Evolutionary conservation across 306 rosid species (phyloP).

Genomic region (Vigna angularis): DNA sequence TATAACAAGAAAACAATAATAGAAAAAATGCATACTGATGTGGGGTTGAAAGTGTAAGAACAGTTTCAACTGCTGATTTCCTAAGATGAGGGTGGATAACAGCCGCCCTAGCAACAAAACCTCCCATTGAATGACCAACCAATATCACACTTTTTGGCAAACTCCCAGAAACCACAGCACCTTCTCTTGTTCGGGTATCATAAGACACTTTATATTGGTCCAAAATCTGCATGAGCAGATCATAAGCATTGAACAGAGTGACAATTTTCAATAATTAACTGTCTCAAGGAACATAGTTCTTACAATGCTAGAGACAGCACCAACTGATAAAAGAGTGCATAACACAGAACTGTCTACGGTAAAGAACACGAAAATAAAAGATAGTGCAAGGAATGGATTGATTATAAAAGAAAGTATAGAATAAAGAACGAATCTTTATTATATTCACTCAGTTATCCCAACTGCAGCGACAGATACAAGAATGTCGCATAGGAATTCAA

Average conservation of each 20-base stretch:
- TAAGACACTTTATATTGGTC: constrained; percentile 88
- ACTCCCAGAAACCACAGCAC: constrained; percentile 69
- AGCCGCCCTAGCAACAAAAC: constrained; percentile 99
- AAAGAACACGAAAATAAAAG: constrained; percentile 37
- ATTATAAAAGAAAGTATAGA: too few species aligned
- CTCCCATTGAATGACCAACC: constrained; percentile 99
- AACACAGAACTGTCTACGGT: constrained; percentile 21
- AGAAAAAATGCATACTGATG: constrained; percentile 75
- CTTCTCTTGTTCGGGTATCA: constrained; percentile 79
- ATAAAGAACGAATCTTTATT: too few species aligned
- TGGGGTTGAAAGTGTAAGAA: constrained; percentile 92
- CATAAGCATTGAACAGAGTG: constrained; percentile 31
- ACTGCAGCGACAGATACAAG: too few species aligned
- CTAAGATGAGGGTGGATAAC: constrained; percentile 77
- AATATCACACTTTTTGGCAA: constrained; percentile 91
- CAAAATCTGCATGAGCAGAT: constrained; percentile 72
- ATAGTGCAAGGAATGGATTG: not conserved
- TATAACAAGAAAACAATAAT: constrained; percentile 35
- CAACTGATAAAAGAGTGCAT: constrained; percentile 33
- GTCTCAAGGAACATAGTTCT: constrained; percentile 23
- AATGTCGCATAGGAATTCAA: too few species aligned
- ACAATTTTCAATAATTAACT: constrained; percentile 32
- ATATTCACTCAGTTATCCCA: too few species aligned
- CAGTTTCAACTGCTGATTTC: constrained; percentile 88
- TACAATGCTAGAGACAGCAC: constrained; percentile 7